A percentile compares a stretch with the other conserved stretches of the same genome.
Conservation (phyloP, 2,329 filamentous ascomycete species). For the Neofusicoccum laricinum region DNA sequence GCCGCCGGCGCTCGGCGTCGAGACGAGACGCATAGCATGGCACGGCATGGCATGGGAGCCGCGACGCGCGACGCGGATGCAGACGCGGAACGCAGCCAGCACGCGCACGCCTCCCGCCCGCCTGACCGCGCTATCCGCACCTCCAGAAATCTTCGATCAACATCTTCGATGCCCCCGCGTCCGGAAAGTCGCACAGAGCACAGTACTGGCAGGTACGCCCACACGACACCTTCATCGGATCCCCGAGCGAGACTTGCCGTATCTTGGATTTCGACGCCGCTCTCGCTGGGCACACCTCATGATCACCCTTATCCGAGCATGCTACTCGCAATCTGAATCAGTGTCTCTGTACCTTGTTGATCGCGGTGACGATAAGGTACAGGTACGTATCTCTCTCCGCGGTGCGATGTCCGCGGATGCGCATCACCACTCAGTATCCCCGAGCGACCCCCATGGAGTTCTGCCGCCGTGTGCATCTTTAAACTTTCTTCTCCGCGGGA, state of each 20-base stretch:
- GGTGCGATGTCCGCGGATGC: neutral
- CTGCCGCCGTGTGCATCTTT: neutral
- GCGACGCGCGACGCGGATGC: neutral
- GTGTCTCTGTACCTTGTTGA: neutral
- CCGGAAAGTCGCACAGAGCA: neutral
- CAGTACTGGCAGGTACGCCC: neutral
- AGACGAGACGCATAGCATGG: neutral
- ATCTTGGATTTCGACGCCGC: neutral
- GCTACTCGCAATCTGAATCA: neutral
- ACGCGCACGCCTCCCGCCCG: neutral
- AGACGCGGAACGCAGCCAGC: neutral
- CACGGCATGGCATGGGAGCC: neutral
- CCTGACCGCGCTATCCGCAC: neutral
- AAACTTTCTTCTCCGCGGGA: neutral
- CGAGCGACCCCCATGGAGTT: neutral
- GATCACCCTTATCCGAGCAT: neutral
- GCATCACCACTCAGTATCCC: neutral
- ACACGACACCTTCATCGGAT: neutral
- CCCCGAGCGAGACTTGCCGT: neutral
- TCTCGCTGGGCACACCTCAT: neutral
- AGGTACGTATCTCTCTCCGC: neutral
- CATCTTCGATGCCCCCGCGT: neutral
- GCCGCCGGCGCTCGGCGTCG: neutral
- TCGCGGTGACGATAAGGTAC: neutral
- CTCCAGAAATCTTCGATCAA: neutral